Percentiles rank a stretch among this genome's conserved stretches.
These are phyloP conservation scores for Paramecium sonneborni DNA, from an alignment of 73 alveolate species.

Conservation along the genomic window DNA sequence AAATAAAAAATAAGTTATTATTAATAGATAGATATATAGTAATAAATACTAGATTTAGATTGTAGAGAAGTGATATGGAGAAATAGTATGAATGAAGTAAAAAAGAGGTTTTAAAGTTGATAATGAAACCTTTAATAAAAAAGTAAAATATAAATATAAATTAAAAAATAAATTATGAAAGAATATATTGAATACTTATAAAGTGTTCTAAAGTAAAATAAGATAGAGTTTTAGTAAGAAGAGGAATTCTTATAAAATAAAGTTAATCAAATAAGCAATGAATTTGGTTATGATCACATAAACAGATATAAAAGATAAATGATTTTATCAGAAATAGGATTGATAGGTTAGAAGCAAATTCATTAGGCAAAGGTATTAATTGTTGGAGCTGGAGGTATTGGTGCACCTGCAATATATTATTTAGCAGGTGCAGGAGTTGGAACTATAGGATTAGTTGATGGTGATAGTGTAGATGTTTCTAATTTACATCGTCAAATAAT, in stretches of 20 bases:
- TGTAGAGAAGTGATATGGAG: too few relatives aligned
- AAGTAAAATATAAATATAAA: too few relatives aligned
- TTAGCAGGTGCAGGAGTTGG: conserved; percentile 99
- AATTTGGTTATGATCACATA: conserved; percentile 60
- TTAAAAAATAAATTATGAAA: conserved; percentile 23
- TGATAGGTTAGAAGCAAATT: conserved; percentile 84
- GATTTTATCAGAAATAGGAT: conserved; percentile 83
- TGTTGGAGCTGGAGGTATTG: conserved; percentile 99
- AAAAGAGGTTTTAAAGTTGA: too few relatives aligned
- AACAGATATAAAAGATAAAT: conserved; percentile 90
- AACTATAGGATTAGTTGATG: conserved; percentile 94
- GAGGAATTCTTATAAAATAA: not conserved
- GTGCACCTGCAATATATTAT: conserved; percentile 93
- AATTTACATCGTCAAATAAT: conserved; percentile 86
- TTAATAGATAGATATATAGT: too few relatives aligned
- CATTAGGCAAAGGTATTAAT: conserved; percentile 87
- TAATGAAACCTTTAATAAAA: too few relatives aligned
- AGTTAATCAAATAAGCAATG: not conserved
- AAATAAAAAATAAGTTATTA: too few relatives aligned
- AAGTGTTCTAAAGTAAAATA: not conserved
- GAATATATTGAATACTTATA: conserved; percentile 38
- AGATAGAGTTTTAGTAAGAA: not conserved
- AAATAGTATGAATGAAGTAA: too few relatives aligned
- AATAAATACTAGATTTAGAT: too few relatives aligned
- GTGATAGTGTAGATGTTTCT: conserved; percentile 91